Evolutionary conservation across 2,329 filamentous ascomycete species (phyloP).

Genomic region (Catunica adiposa): DNA sequence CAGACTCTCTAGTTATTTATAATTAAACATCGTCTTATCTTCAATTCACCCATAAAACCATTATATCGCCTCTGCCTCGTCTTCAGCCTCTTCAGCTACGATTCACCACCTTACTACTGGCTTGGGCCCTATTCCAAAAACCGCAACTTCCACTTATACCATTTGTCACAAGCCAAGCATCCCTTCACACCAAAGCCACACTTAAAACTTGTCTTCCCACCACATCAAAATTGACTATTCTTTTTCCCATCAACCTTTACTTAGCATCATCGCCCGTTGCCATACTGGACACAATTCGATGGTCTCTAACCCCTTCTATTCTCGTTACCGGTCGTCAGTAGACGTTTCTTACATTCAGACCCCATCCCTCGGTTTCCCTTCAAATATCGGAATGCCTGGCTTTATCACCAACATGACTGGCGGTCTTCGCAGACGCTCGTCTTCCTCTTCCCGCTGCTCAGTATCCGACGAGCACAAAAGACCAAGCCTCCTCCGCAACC

Average conservation of each 20-base stretch:
- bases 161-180: not conserved
- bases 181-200: not conserved
- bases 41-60: not conserved
- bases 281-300: slow-evolving; percentile 3
- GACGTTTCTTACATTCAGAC: slow-evolving; percentile 8
- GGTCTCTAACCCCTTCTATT: slow-evolving; percentile 12
- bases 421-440: slow-evolving; percentile 11
- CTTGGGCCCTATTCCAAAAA: not conserved
- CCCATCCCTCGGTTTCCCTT: slow-evolving; percentile 6
- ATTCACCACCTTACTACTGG: not conserved
- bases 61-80: not conserved
- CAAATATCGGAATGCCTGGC: slow-evolving; percentile 12
- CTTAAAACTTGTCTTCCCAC: not conserved
- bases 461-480: slow-evolving; percentile 12
- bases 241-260: not conserved
- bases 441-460: slow-evolving; percentile 14
- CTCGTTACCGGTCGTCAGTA: slow-evolving; percentile 10
- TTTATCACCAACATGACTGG: slow-evolving; percentile 13
- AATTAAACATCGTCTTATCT: not conserved
- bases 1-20: not conserved
- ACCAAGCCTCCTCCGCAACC: slow-evolving; percentile 13
- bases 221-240: not conserved
- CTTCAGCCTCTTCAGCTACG: not conserved
- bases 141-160: not conserved
- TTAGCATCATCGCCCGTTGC: not conserved